Percentiles rank a stretch among this genome's conserved stretches.
Evolutionary conservation across 2,329 filamentous ascomycete genomes (phyloP).

Genomic region (Lasiodiplodia gonubiensis): DNA sequence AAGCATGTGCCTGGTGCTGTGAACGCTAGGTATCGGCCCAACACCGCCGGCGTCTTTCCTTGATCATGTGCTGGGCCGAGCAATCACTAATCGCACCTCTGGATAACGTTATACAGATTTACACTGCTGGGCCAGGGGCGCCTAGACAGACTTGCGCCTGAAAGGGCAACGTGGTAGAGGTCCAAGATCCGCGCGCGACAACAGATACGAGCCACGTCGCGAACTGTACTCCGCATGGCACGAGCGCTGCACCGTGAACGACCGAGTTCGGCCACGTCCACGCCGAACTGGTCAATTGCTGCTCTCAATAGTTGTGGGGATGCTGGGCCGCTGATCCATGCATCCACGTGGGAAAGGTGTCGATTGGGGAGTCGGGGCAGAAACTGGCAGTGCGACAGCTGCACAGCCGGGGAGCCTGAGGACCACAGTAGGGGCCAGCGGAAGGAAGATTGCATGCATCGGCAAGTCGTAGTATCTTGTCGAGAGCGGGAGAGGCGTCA

Average conservation of each 20-base stretch:
- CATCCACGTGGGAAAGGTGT: slow-evolving; percentile 13
- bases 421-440: not conserved
- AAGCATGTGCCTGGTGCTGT: not conserved
- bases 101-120: slow-evolving; percentile 14
- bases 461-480: not conserved
- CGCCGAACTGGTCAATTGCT: not conserved
- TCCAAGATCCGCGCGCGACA: not conserved
- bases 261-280: slow-evolving; percentile 6
- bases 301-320: slow-evolving; percentile 3
- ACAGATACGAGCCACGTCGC: not conserved
- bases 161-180: not conserved
- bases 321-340: slow-evolving; percentile 17
- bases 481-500: not conserved
- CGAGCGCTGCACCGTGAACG: slow-evolving; percentile 1
- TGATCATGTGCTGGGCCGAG: not conserved
- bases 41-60: not conserved
- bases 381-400: slow-evolving; percentile 13
- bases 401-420: not conserved
- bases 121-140: not conserved
- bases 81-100: not conserved
- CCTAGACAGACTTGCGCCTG: not conserved
- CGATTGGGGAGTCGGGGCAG: slow-evolving; percentile 10
- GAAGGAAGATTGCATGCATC: slow-evolving; percentile 1
- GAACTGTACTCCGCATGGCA: not conserved
- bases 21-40: not conserved